Evolutionary conservation across 495 filamentous ascomycete species (phyloP), one percentile per base, ranked within the genome.

Genomic region (Terfezia boudieri): DNA sequence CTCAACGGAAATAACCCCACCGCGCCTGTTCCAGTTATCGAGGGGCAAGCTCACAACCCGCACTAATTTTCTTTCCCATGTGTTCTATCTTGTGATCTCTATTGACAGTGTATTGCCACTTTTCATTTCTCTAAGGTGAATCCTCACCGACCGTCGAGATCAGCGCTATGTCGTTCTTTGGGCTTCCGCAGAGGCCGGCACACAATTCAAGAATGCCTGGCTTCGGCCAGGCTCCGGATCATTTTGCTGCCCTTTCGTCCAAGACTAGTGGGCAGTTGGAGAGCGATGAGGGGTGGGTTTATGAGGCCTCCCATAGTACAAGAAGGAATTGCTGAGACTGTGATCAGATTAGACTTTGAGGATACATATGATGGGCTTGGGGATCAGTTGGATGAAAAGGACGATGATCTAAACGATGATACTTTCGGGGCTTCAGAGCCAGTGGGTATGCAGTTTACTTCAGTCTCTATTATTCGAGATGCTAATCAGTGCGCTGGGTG

Each of bases 281-380:
- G 37, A 77, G 82, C 56, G 80, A 82, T 46, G 80, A 92, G 62
- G 84, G 75, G 74, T 88, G 76, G 69, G 86, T 74, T 48, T 6
- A 48, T n/a, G 43, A 5, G 2, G 8, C 20, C 43, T 14, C 14
- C 43, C 14, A 5, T n/a, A 9, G 14, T 48, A n/a, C 5, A 14
- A 48, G 3, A 20, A 3, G 16, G 20, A 20, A 46, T 46, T 46
- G 41, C 36, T 56, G 36, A 51, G 26, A 20, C 22, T 16, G 36
- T 14, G 32, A n/a, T 12, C 59, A 83, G 78, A 38, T 76, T 96
- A 54, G 86, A 96, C 56, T 98, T 96, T 59, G 90, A 98, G 60
- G 90, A 99, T 61, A 96, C 90, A 35, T 96, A 99, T 66, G 92
- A 99, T 68, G 90, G 90, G 2, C 73, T 96, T 20, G 90, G 87